These are phyloP conservation scores for Tricholoma sp. DNA, from an alignment of 768 basidiomycete genomes.

Conservation along the genomic window DNA sequence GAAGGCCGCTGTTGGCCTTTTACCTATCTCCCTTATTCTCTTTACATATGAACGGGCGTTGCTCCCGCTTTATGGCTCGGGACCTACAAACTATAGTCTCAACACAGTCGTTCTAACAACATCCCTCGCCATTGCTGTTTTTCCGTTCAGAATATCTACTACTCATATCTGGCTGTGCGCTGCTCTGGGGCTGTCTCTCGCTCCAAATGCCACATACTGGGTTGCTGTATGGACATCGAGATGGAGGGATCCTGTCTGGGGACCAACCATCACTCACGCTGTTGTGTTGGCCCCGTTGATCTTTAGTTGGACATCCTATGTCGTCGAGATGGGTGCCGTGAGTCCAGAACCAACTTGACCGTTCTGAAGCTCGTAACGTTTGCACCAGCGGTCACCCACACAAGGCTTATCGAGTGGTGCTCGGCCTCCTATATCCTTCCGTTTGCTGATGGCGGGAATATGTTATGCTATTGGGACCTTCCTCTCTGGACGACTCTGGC, in stretches of 20 bases:
- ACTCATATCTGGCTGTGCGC: slow-evolving; percentile 30
- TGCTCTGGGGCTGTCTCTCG: slow-evolving; percentile 35
- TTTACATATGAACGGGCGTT: slow-evolving; percentile 60
- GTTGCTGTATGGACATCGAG: slow-evolving; percentile 55
- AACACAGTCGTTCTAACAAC: slow-evolving; percentile 30
- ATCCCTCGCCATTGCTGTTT: slow-evolving; percentile 32
- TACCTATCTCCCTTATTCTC: slow-evolving; percentile 48
- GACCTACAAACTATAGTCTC: slow-evolving; percentile 49
- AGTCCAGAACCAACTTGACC: slow-evolving; percentile 8
- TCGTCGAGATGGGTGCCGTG: slow-evolving; percentile 25
- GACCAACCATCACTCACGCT: slow-evolving; percentile 55
- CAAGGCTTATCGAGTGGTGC: neutral
- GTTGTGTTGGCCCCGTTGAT: slow-evolving; percentile 52
- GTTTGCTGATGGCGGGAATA: slow-evolving; percentile 20
- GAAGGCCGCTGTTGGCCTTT: neutral
- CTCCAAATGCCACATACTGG: slow-evolving; percentile 68
- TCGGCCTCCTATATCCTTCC: slow-evolving; percentile 12
- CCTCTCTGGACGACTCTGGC: slow-evolving; percentile 28
- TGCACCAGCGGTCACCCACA: slow-evolving; percentile 4
- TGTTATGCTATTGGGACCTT: slow-evolving; percentile 21
- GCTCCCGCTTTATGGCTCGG: slow-evolving; percentile 64
- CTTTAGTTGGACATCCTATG: slow-evolving; percentile 43
- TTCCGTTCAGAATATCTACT: slow-evolving; percentile 32
- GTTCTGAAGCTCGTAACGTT: neutral
- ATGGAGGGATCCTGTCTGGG: slow-evolving; percentile 44